Percentiles rank a stretch among this genome's conserved stretches.
Evolutionary conservation across 495 filamentous ascomycete species (phyloP).

Genomic region (Cairneyella variabilis): DNA sequence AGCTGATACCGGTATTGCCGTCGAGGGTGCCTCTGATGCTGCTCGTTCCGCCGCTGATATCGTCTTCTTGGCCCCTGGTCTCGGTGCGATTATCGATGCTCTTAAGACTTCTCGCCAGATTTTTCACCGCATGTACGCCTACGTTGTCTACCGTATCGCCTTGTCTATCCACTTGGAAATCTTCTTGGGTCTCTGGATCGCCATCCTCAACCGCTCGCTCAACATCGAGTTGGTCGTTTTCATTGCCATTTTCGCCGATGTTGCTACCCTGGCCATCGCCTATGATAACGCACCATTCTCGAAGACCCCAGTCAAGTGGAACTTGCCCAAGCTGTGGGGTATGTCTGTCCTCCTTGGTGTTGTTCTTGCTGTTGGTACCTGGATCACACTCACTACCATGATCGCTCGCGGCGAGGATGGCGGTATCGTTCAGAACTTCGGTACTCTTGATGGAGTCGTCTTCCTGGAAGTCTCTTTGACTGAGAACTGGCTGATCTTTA

Average conservation of each 20-base stretch:
- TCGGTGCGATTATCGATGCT: slow-evolving; percentile 89
- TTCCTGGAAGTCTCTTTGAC: slow-evolving; percentile 90
- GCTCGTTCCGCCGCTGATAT: slow-evolving; percentile 92
- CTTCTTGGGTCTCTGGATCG: slow-evolving; percentile 88
- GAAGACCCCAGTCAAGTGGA: slow-evolving; percentile 88
- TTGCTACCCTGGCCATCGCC: slow-evolving; percentile 88
- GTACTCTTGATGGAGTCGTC: slow-evolving; percentile 74
- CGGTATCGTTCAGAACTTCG: slow-evolving; percentile 85
- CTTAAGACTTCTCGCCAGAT: slow-evolving; percentile 93
- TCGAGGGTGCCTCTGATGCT: slow-evolving; percentile 90
- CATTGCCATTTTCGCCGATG: slow-evolving; percentile 92
- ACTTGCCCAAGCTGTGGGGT: slow-evolving; percentile 87
- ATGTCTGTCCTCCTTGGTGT: slow-evolving; percentile 80
- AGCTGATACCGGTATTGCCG: slow-evolving; percentile 90
- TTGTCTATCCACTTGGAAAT: slow-evolving; percentile 86
- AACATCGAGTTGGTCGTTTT: slow-evolving; percentile 87
- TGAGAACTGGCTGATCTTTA: slow-evolving; percentile 96
- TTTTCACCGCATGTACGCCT: slow-evolving; percentile 96
- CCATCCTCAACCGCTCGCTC: slow-evolving; percentile 74
- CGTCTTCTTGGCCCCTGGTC: slow-evolving; percentile 85
- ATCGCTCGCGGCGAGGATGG: slow-evolving; percentile 58
- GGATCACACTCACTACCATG: slow-evolving; percentile 80
- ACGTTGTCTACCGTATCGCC: slow-evolving; percentile 94
- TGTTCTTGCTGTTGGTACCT: slow-evolving; percentile 76
- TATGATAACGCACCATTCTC: slow-evolving; percentile 92